Evolutionary conservation across 2,329 filamentous ascomycete species (phyloP), one percentile per base, ranked within the genome.

Genomic region (Arthrobotrys entomopaga): DNA sequence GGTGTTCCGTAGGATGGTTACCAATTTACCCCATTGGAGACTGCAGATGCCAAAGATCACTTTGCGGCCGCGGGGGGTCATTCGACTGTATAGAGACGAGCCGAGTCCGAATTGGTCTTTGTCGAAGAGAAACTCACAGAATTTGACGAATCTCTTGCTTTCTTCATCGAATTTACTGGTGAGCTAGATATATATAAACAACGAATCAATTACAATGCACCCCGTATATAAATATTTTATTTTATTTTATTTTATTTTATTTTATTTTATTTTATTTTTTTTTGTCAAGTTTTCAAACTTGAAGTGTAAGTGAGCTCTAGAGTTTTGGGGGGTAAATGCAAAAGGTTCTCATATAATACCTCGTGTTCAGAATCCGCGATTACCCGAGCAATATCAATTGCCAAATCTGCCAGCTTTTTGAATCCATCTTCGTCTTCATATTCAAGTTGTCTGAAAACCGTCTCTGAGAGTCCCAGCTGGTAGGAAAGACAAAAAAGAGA

Each of bases 401-500:
- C 29, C 52, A 56, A 20, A 6, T 56, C 52, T 19, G 52, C 52
- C 15, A 56, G 52, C 11, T 56, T 34, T 56, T 26, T 20, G n/a
- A 34, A 56, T 4, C 52, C 52, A 22, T 56, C 52, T 26, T 56
- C 52, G 15, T 56, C 52, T n/a, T n/a, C n/a, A n/a, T n/a, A n/a
- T n/a, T n/a, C n/a, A n/a, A n/a, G n/a, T 56, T 24, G 52, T 19
- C 38, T 26, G 52, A 56, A 56, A 34, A 38, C 26, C 10, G 4
- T 38, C 24, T 15, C 16, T 4, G 52, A 56, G 16, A n/a, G 16
- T 4, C 29, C 52, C 8, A 56, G 52, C 52, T 56, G 5, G 16
- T 56, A 56, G 22, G 52, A 56, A 40, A 56, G 52, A 20, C 52
- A 56, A 56, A 56, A 56, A 56, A 56, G 52, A 3, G 52, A 56